These are phyloP conservation scores for Theobroma cacao DNA, from an alignment of 345 rosid species.

Conservation along the genomic window DNA sequence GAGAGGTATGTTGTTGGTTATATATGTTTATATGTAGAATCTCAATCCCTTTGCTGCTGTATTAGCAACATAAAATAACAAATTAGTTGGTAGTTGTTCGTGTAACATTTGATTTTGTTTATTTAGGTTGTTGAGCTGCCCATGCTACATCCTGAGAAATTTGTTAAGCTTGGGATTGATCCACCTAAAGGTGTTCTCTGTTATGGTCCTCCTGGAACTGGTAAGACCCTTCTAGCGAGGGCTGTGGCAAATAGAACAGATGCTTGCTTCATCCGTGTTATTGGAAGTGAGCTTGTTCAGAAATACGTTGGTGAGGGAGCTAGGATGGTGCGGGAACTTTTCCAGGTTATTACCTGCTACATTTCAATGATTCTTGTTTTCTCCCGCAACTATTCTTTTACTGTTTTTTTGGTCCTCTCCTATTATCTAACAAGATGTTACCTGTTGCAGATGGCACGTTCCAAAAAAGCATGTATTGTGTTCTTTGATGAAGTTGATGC, in stretches of 20 bases:
- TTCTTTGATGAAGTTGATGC: constrained; percentile 90
- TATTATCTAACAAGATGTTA: constrained; percentile 2
- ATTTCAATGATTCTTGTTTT: neutral
- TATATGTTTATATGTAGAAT: no score
- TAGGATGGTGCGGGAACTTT: constrained; percentile 94
- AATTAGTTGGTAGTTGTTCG: no score
- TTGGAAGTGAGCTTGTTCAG: constrained; percentile 98
- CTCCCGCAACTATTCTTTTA: neutral
- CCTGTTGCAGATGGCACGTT: constrained; percentile 70
- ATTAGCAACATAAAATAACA: no score
- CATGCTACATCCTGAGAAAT: constrained; percentile 99
- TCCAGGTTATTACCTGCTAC: constrained; percentile 58
- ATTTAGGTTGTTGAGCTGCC: constrained; percentile 96
- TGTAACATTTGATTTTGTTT: no score
- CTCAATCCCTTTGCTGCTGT: no score
- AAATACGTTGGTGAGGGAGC: constrained; percentile 99
- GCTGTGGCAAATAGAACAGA: constrained; percentile 99
- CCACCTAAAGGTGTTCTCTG: constrained; percentile 99
- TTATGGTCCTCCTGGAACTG: constrained; percentile 99
- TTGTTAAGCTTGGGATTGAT: constrained; percentile 97
- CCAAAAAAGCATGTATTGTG: constrained; percentile 82
- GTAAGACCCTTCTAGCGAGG: constrained; percentile 91
- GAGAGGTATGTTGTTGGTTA: constrained; percentile 53
- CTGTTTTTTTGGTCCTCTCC: constrained; percentile 3
- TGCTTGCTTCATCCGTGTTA: constrained; percentile 97